Evolutionary conservation across 345 rosid species (phyloP), one percentile per base, ranked within the genome.

Genomic region (Salix brachista): DNA sequence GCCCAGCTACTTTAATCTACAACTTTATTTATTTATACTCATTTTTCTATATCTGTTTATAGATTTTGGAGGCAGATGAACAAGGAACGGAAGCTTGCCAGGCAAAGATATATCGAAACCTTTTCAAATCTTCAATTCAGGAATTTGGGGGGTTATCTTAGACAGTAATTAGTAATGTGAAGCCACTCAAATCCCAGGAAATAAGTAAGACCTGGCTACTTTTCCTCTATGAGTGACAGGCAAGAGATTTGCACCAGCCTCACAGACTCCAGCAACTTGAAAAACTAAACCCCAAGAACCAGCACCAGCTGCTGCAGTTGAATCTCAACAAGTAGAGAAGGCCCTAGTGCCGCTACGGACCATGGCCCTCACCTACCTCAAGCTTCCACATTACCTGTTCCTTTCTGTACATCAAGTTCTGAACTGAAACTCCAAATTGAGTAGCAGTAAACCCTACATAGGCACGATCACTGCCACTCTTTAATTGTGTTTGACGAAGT

Each of bases 1-100:
- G 36, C 6, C 36, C 36, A 34, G 36, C 36, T 32, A 32, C 34
- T 32, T 4, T 32, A 32, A 32, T 32, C 34, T 32, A 32, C 4
- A 32, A 32, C 34, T 32, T 32, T 32, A 30, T 30, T 30, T 30
- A 30, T 30, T 30, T 30, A 2, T 30, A 30, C 32, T 30, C 32
- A 3, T 30, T n/a, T n/a, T n/a, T n/a, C n/a, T n/a, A n/a, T n/a
- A n/a, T 88, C 93, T 8, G 32, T 86, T 10, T 93, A 96, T 41
- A 90, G 93, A 62, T 84, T 96, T 76, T 93, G 97, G 98, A 90
- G 91, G 88, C 86, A 86, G 41, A 70, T 93, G 81, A 92, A 90
- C 82, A 88, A 84, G 85, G 92, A 90, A 48, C 97, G 88, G 61
- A 93, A 89, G 83, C 84, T 74, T 69, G 92, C 97, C 3, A 92